Base-by-base conservation (phyloP, 306 rosid species). In the Sphenostylis stenocarpa region DNA sequence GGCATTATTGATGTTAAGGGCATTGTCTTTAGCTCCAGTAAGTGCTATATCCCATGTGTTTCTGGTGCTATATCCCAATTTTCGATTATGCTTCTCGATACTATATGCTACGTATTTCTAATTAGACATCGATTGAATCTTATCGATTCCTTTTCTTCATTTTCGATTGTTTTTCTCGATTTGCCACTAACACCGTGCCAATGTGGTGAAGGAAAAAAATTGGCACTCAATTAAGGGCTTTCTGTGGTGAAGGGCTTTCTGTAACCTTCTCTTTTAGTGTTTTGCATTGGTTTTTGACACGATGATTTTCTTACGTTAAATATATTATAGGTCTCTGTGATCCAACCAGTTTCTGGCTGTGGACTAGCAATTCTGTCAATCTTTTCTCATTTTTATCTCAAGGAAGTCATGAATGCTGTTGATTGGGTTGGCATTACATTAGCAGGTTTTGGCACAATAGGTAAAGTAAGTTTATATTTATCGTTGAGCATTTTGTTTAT, bases 341-440 rank as follows among this genome's bases (percentile, higher is more conserved):
- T 93, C 81, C 97, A 93, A 81, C 96, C 97, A 10, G 94, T 93
- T 82, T 93, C 97, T 58, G 97, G 97, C 48, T 88, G 96, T 82
- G 97, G 97, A 75, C 94, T 93, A 68, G 97, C 97, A 24, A 93
- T 93, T 84, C 94, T 93, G 75, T 93, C 96, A 34, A 15, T 93
- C 26, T 93, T 93, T 85, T 93, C 97, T 38, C 97, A 93, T 87
- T 93, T 93, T 81, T 93, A 90, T 86, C 88, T 93, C 31, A 89
- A 93, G 89, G 97, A 93, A 77, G 86, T 90, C 66, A 89, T 90
- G 97, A 93, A 93, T 86, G 86, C 75, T 79, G 83, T 93, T 76
- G 97, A 93, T 82, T 93, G 97, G 97, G 78, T 89, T 79, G 97
- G 96, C 64, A 93, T 93, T 81, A 83, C 89, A 65, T 82, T 93